Evolutionary conservation across 805 yeast genomes (phyloP), one percentile per base, ranked within the genome.

Genomic region (Ogataea populi-albae): DNA sequence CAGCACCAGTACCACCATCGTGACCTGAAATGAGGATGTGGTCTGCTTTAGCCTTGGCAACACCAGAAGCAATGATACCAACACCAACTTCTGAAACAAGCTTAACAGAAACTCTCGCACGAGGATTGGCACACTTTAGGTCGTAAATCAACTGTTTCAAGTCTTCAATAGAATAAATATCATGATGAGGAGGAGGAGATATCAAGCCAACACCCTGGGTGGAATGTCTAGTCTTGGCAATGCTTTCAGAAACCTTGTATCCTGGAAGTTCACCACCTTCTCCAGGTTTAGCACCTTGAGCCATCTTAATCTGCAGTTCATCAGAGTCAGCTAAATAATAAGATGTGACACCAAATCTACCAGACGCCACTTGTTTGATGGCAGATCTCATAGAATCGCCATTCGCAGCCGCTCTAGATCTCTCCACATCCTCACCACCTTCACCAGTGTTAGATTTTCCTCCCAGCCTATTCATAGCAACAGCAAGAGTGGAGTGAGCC

Each of bases 1-100:
- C 91, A 41, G 98, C 98, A 80, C 98, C 98, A 40, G 98, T 91
- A 71, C 98, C 98, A 77, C 98, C 98, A 65, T 91, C 98, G 58
- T 94, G 97, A 55, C 98, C 98, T 42, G 96, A 86, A 47, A 91
- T 86, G 59, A 91, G 74, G 55, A 91, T 84, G 59, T 91, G 96
- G 60, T 93, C 98, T 10, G 98, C 96, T 59, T 93, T 94, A 14
- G 98, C 98, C 68, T 91, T 91, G 42, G 98, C 98, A 19, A 91
- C 98, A 75, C 98, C 98, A 28, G 97, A 87, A 18, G 98, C 98
- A 59, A 93, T 91, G 57, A 93, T 88, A 71, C 98, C 98, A 36
- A 91, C 98, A 69, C 98, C 98, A 41, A 93, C 98, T 66, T 91
- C 98, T 18, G 96, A 86, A 12, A 93, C 98, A 53, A 91, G 78